Conservation (phyloP, 2,329 filamentous ascomycete species). For the Alternaria atra region DNA sequence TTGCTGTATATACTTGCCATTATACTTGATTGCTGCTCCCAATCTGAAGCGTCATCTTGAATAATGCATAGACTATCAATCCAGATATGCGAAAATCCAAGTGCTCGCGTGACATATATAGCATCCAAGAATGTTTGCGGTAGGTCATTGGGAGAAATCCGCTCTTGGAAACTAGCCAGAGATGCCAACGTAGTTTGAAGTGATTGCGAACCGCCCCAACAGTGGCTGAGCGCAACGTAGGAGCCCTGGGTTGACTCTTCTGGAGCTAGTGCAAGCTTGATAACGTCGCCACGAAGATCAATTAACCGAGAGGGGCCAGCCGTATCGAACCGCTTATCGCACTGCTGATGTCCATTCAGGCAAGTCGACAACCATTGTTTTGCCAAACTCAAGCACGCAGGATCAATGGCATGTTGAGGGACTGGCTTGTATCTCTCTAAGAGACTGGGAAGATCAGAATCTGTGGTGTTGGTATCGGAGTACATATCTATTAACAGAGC, state of each 20-base stretch:
- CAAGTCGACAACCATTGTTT: not conserved
- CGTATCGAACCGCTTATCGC: not conserved
- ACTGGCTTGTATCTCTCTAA: not conserved
- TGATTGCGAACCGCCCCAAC: not conserved
- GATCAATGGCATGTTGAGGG: not conserved
- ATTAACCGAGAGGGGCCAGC: not conserved
- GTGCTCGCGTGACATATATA: not conserved
- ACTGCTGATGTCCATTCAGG: not conserved
- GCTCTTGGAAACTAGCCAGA: not conserved
- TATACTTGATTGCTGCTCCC: constrained; percentile 2
- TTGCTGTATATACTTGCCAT: constrained; percentile 18
- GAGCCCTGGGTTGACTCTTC: not conserved
- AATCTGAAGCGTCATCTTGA: constrained; percentile 13
- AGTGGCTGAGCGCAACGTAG: not conserved
- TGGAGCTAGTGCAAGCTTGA: not conserved
- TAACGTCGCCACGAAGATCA: not conserved
- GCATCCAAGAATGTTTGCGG: not conserved
- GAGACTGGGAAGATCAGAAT: not conserved
- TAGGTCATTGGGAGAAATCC: not conserved
- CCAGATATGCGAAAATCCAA: constrained; percentile 20
- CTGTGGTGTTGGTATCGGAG: not conserved
- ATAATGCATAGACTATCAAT: constrained; percentile 30
- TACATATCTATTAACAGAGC: not conserved
- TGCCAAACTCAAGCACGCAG: not conserved
- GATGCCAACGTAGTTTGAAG: not conserved